A percentile compares a stretch with the other conserved stretches of the same genome.
Evolutionary conservation across 768 basidiomycete genomes (phyloP).

Genomic region (Mycena latifolia): DNA sequence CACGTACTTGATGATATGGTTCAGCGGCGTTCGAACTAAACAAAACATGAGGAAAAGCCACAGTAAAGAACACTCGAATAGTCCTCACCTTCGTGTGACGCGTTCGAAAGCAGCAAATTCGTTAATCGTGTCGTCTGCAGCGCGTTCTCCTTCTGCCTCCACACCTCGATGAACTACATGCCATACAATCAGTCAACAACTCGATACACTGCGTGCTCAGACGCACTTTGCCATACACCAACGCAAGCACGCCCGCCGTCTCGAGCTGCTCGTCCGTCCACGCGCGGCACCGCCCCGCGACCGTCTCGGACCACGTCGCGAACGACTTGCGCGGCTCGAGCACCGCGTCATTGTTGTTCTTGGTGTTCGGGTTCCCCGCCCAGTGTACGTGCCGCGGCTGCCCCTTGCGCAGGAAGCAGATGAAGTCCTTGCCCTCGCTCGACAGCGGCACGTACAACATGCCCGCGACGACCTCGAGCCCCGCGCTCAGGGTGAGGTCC

Average conservation of each 20-base stretch:
- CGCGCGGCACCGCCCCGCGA: conserved; percentile 72
- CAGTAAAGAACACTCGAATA: background rate
- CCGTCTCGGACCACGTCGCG: conserved; percentile 82
- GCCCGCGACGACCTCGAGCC: conserved; percentile 77
- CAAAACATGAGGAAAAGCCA: background rate
- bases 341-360: conserved; percentile 48
- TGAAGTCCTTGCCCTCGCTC: conserved; percentile 80
- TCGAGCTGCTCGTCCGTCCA: conserved; percentile 91
- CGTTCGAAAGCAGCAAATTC: conserved; percentile 81
- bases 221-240: conserved; percentile 81
- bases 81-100: conserved; percentile 84
- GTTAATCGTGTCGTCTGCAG: conserved; percentile 80
- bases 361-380: conserved; percentile 81
- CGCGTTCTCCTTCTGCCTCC: conserved; percentile 85
- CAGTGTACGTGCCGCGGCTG: conserved; percentile 79
- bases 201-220: background rate
- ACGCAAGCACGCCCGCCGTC: conserved; percentile 81
- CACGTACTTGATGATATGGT: conserved; percentile 85
- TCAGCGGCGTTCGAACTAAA: conserved; percentile 78
- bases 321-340: conserved; percentile 87
- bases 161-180: conserved; percentile 82
- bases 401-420: conserved; percentile 82
- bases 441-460: conserved; percentile 83
- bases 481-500: conserved; percentile 62
- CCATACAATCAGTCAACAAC: background rate